Percentiles rank a stretch among this genome's conserved stretches.
Conservation (phyloP, 306 rosid genomes). For the Ormosia semicastrata region DNA sequence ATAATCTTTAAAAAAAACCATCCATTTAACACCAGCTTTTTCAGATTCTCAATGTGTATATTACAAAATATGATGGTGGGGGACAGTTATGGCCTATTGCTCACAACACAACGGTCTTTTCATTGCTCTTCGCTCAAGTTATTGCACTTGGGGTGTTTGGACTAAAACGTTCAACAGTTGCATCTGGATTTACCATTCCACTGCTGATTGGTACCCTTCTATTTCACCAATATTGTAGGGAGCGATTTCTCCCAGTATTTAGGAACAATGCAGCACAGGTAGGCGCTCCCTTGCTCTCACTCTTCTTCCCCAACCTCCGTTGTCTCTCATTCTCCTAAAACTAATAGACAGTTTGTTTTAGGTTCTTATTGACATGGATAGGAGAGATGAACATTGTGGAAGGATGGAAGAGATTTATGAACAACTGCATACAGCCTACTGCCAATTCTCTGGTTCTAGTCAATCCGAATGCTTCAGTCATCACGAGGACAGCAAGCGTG, state of each 20-base stretch:
- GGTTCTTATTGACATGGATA: conserved; percentile 85
- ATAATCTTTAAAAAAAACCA: background rate
- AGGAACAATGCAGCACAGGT: conserved; percentile 72
- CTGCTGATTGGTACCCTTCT: conserved; percentile 66
- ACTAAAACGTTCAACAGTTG: conserved; percentile 59
- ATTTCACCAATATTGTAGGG: conserved; percentile 77
- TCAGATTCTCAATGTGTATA: conserved; percentile 86
- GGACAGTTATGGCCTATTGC: conserved; percentile 85
- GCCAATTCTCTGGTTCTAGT: conserved; percentile 43
- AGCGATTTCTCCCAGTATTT: conserved; percentile 77
- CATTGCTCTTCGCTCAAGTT: conserved; percentile 71
- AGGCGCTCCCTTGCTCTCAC: conserved; percentile 4
- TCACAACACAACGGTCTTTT: conserved; percentile 65
- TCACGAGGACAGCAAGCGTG: conserved; percentile 11
- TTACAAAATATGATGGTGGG: conserved; percentile 64
- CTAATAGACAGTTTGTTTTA: conserved; percentile 26
- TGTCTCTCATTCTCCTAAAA: conserved; percentile 5
- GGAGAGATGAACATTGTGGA: conserved; percentile 60
- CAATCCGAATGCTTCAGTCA: conserved; percentile 36
- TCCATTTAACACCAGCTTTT: background rate
- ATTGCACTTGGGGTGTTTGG: conserved; percentile 90
- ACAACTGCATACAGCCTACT: conserved; percentile 58
- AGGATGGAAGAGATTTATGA: conserved; percentile 58
- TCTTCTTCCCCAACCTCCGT: background rate
- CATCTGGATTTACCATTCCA: conserved; percentile 84